These are phyloP conservation scores for Acidiella bohemica DNA, from an alignment of 495 filamentous ascomycete species.

Conservation along the genomic window DNA sequence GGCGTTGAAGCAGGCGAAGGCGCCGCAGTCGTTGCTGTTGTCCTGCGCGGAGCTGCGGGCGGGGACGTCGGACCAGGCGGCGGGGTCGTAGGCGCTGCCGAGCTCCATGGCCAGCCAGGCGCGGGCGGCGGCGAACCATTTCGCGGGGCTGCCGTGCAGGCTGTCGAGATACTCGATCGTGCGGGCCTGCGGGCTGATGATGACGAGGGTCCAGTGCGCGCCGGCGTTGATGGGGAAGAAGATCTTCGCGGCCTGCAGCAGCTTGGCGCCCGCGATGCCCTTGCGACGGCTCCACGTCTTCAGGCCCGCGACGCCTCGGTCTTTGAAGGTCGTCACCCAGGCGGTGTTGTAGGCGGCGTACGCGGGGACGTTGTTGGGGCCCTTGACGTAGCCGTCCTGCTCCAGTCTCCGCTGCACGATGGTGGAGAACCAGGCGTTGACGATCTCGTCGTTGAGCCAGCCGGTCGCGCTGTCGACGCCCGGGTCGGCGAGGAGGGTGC, in stretches of 20 bases:
- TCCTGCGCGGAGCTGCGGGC: slow-evolving; percentile 41
- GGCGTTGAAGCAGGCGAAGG: slow-evolving; percentile 39
- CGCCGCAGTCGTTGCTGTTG: slow-evolving; percentile 69
- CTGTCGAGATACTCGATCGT: slow-evolving; percentile 68
- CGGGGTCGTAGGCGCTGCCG: slow-evolving; percentile 38
- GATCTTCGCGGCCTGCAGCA: slow-evolving; percentile 45
- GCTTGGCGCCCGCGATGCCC: slow-evolving; percentile 39
- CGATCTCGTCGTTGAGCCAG: slow-evolving; percentile 79
- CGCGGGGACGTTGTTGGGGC: slow-evolving; percentile 34
- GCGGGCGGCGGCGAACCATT: slow-evolving; percentile 32
- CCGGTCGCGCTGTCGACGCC: background rate
- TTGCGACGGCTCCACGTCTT: slow-evolving; percentile 42
- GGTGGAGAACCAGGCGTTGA: slow-evolving; percentile 52
- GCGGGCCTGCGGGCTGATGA: slow-evolving; percentile 49
- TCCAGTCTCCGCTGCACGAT: slow-evolving; percentile 48
- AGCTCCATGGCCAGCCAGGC: slow-evolving; percentile 48
- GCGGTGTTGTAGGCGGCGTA: slow-evolving; percentile 59
- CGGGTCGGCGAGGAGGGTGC: slow-evolving; percentile 35
- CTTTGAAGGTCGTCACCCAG: slow-evolving; percentile 50
- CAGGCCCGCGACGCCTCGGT: slow-evolving; percentile 38
- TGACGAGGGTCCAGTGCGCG: slow-evolving; percentile 52
- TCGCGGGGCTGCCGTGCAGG: slow-evolving; percentile 28
- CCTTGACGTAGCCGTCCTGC: slow-evolving; percentile 14
- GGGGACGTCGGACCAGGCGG: slow-evolving; percentile 43
- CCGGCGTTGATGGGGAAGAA: slow-evolving; percentile 46